Conservation (phyloP, 2,329 filamentous ascomycete genomes). For the Aspergillus sp. region DNA sequence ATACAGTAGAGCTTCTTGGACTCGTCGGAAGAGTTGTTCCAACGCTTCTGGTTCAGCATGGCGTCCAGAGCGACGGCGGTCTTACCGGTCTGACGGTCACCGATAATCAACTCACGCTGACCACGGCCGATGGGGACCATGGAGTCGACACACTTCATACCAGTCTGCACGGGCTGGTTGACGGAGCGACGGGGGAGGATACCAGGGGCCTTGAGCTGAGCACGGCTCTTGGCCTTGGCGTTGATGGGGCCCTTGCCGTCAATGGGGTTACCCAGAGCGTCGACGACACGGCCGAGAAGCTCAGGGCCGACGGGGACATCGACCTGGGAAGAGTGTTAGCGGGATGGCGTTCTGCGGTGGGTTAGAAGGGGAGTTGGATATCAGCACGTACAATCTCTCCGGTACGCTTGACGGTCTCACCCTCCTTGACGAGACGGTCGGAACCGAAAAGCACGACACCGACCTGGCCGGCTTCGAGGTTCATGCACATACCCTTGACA, state of each 20-base stretch:
- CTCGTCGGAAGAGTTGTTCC: slow-evolving; percentile 87
- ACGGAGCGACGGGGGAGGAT: slow-evolving; percentile 96
- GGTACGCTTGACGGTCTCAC: slow-evolving; percentile 99
- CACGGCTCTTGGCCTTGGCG: slow-evolving; percentile 87
- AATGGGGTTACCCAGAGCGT: slow-evolving; percentile 98
- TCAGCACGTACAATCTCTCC: slow-evolving; percentile 83
- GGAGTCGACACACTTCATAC: slow-evolving; percentile 98
- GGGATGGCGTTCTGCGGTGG: background rate
- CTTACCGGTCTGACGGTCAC: slow-evolving; percentile 99
- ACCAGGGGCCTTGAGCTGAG: slow-evolving; percentile 97
- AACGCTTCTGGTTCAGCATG: slow-evolving; percentile 99
- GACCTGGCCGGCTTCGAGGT: slow-evolving; percentile 99
- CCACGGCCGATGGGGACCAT: slow-evolving; percentile 99
- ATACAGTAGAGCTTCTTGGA: slow-evolving; percentile 99
- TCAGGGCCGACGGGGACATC: slow-evolving; percentile 91
- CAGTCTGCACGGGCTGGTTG: slow-evolving; percentile 98
- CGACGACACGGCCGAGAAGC: slow-evolving; percentile 95
- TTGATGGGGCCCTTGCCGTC: slow-evolving; percentile 98
- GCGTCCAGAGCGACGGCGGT: slow-evolving; percentile 96
- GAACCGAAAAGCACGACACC: slow-evolving; percentile 99
- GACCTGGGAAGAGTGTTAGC: slow-evolving; percentile 57
- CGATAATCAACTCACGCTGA: slow-evolving; percentile 99
- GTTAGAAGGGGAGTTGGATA: background rate
- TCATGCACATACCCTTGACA: slow-evolving; percentile 99
- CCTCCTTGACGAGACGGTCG: slow-evolving; percentile 99